Percentiles rank a stretch among this genome's conserved stretches.
These are phyloP conservation scores for Spiraea crenata DNA, from an alignment of 331 rosid species.

Conservation along the genomic window DNA sequence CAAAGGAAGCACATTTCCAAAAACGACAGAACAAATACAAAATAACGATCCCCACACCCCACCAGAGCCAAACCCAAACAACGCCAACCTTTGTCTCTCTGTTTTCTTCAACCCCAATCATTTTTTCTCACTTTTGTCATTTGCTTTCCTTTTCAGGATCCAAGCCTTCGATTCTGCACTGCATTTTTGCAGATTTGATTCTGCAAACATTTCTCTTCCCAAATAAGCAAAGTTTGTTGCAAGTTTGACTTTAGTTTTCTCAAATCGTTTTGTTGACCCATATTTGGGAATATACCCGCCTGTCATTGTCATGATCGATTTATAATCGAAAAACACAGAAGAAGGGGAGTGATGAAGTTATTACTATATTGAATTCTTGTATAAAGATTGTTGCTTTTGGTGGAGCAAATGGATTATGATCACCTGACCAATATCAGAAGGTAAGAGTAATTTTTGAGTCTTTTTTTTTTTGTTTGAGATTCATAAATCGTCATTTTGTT, in stretches of 20 bases:
- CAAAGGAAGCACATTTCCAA: constrained; percentile 2
- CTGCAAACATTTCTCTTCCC: constrained; percentile 7
- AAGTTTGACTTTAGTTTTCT: background rate
- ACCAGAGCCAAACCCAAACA: background rate
- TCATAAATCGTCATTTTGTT: constrained; percentile 16
- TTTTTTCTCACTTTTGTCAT: background rate
- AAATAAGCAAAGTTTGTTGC: background rate
- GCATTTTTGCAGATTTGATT: background rate
- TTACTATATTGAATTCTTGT: constrained; percentile 1
- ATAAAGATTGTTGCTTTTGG: constrained; percentile 16
- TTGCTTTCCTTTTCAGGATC: constrained; percentile 1
- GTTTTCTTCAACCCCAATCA: constrained; percentile 5
- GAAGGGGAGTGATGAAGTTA: background rate
- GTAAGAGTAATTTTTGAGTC: constrained; percentile 18
- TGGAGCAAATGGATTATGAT: constrained; percentile 15
- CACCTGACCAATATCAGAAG: constrained; percentile 23
- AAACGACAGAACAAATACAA: background rate
- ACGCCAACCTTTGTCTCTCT: constrained; percentile 8
- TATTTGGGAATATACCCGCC: constrained; percentile 11
- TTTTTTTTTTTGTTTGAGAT: background rate
- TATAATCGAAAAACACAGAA: constrained; percentile 3
- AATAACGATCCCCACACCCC: background rate
- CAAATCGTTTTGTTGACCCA: constrained; percentile 20
- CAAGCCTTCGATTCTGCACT: background rate
- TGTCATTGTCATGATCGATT: constrained; percentile 21